Conservation (phyloP, 371 early-diverging fungal species). For the Mucor velutinosus region DNA sequence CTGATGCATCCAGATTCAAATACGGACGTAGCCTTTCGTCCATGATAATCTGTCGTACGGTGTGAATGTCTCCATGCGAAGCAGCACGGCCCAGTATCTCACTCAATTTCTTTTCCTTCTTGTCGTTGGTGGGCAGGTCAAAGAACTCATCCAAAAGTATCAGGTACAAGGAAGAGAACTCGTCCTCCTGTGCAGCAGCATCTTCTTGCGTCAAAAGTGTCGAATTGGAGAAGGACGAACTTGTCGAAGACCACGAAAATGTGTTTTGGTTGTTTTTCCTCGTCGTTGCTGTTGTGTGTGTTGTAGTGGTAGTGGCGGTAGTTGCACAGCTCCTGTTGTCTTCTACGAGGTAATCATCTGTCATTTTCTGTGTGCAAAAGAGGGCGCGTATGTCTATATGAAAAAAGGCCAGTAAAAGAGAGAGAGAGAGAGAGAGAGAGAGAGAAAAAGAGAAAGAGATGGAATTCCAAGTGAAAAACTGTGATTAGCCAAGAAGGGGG, state of each 20-base stretch:
- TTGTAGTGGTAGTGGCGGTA: not conserved
- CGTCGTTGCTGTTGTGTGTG: not conserved
- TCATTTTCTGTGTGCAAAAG: not conserved
- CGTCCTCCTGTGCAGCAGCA: not conserved
- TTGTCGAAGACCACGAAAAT: conserved; percentile 21
- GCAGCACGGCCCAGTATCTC: conserved; percentile 21
- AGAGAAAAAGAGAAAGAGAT: not conserved
- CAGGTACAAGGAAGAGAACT: not conserved
- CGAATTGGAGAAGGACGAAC: conserved; percentile 11
- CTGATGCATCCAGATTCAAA: conserved; percentile 25
- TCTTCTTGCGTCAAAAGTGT: conserved; percentile 2
- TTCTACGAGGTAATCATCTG: not conserved
- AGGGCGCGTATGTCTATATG: not conserved
- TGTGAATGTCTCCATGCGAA: conserved; percentile 20
- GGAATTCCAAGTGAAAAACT: not conserved
- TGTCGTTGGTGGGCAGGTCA: not conserved
- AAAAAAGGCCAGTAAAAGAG: not conserved
- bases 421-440: not conserved
- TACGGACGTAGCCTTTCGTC: conserved; percentile 7
- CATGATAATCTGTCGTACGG: conserved; percentile 11
- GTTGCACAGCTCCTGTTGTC: not conserved
- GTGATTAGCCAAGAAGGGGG: not conserved
- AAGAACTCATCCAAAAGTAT: not conserved
- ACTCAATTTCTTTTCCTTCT: not conserved
- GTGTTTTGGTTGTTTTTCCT: conserved; percentile 11